Evolutionary conservation across 192 early-diverging fungal species (phyloP), one percentile per base, ranked within the genome.

Genomic region (Backusella tarrabulga): DNA sequence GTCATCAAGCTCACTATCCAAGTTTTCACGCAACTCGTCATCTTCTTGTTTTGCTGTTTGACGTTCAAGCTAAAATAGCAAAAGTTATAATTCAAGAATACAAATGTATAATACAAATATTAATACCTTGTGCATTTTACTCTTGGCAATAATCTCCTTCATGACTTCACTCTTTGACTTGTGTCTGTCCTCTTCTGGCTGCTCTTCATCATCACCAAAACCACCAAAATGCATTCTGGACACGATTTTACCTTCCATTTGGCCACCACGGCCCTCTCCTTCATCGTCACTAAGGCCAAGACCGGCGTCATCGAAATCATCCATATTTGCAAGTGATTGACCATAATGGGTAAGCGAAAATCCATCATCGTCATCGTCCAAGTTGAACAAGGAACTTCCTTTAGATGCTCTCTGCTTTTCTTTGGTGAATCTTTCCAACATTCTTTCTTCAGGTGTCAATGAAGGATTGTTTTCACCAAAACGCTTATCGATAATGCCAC

Each of bases 111-210:
- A 56, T 11, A 21, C 9, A 56, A 23, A 8, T 6, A 29, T 17
- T 9, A 6, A 54, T 67, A 87, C 84, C 79, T 98, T 99, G 88
- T 98, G 91, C 76, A 90, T 78, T 84, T 99, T 99, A 85, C 93
- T 95, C 86, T 99, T 99, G 50, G 94, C 94, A 78, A 99, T 99
- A 34, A 99, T 80, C 82, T 99, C 97, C 80, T 94, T 93, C 98
- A 99, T 99, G 50, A 99, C 83, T 85, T 99, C 98, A 35, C 89
- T 90, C 84, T 97, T 97, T 36, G 94, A 90, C 85, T 97, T 98
- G 60, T 81, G 76, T 34, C 73, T 36, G 26, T 79, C 75, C 21
- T 54, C 79, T 12, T 77, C 77, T 11, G 60, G 73, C 40, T 78
- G 83, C 21, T 71, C 35, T 26, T 83, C 68, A 34, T 89, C 79